phyloP scores from a whole-genome alignment of 345 rosid species.

The Firmiana major region DNA sequence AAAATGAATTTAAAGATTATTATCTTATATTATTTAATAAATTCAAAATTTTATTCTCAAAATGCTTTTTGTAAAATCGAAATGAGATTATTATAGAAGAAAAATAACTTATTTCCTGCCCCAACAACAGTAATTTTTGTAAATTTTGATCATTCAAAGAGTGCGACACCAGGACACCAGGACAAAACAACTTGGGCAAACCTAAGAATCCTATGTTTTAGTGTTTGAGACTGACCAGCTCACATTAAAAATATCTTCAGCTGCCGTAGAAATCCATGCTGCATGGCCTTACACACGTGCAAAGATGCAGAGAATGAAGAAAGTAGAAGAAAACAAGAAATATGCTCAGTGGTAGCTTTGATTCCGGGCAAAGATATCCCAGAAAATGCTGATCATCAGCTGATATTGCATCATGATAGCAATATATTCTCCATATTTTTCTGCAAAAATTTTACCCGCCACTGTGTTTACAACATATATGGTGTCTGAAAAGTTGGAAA shows the following conservation, averaged over 20 bases:
- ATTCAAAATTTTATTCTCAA: too few species aligned
- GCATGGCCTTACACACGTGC: slow-evolving; percentile 1
- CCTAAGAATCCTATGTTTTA: background rate
- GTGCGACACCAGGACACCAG: too few species aligned
- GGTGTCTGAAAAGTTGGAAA: slow-evolving; percentile 41
- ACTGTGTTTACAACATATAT: background rate
- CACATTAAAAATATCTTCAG: background rate
- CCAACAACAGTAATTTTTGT: background rate
- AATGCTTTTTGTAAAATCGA: too few species aligned
- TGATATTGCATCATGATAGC: slow-evolving; percentile 19
- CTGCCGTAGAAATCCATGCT: background rate
- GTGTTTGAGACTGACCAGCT: too few species aligned
- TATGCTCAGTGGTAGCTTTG: background rate
- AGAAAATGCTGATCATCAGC: too few species aligned
- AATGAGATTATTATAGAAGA: too few species aligned
- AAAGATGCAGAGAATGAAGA: background rate
- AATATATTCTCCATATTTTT: background rate
- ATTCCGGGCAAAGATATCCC: background rate
- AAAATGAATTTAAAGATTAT: too few species aligned
- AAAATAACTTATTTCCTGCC: background rate
- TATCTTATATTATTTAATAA: too few species aligned
- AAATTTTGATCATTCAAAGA: too few species aligned
- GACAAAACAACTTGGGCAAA: background rate
- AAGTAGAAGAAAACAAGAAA: background rate
- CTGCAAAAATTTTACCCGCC: slow-evolving; percentile 2